These are phyloP conservation scores for Zopfia rhizophila DNA, from an alignment of 2,329 filamentous ascomycete genomes.

Conservation along the genomic window DNA sequence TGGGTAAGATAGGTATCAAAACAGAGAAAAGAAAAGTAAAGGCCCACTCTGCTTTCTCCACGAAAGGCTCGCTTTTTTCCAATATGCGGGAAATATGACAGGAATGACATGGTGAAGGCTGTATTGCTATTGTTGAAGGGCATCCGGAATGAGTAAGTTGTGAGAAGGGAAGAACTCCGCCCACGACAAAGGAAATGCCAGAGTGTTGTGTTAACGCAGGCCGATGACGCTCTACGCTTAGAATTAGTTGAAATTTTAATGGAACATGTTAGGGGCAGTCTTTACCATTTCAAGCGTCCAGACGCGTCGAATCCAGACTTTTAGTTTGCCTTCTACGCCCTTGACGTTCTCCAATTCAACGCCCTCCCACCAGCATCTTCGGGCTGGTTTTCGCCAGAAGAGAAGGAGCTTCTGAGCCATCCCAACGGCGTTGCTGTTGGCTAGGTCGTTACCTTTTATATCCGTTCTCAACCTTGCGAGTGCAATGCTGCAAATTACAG, in stretches of 20 bases:
- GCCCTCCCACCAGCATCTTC: constrained; percentile 99
- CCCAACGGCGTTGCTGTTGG: constrained; percentile 81
- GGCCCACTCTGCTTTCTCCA: no score
- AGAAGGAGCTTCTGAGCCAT: constrained; percentile 98
- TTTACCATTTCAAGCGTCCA: constrained; percentile 96
- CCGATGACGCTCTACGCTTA: constrained; percentile 79
- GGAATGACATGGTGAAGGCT: no score
- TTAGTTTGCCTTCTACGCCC: constrained; percentile 89
- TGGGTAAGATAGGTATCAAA: no score
- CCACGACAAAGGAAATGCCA: constrained; percentile 2
- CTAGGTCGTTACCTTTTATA: constrained; percentile 79
- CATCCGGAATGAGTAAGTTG: no score
- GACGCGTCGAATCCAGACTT: constrained; percentile 97
- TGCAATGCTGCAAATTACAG: constrained; percentile 95
- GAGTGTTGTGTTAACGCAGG: constrained; percentile 66
- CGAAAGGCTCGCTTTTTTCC: no score
- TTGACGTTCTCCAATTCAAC: constrained; percentile 90
- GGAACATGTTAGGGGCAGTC: constrained; percentile 5
- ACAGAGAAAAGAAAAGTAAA: no score
- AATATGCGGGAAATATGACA: no score
- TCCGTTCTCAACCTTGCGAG: constrained; percentile 93
- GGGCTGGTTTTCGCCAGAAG: constrained; percentile 97
- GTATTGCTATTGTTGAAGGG: no score
- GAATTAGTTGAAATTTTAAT: constrained; percentile 23
- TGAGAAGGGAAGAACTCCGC: constrained; percentile 4